Percentiles rank a stretch among this genome's conserved stretches.
Evolutionary conservation across 768 basidiomycete genomes (phyloP).

Genomic region (Kwoniella pini): DNA sequence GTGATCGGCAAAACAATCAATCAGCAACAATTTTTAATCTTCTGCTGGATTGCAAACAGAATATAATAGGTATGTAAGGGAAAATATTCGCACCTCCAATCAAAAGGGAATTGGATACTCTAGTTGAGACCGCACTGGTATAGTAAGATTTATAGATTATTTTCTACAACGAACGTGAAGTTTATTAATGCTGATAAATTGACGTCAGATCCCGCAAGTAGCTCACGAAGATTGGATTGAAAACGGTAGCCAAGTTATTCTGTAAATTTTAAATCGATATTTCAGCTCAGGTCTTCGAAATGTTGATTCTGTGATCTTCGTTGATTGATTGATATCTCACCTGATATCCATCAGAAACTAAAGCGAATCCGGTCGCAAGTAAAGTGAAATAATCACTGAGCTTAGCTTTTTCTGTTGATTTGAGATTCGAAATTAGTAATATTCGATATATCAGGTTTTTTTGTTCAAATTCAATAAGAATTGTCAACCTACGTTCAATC

Average conservation of each 20-base stretch:
- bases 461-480: not conserved
- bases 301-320: not conserved
- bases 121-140: slow-evolving; percentile 65
- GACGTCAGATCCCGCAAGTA: not conserved
- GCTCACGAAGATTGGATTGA: slow-evolving; percentile 40
- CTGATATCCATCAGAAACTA: slow-evolving; percentile 42
- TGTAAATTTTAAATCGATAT: not conserved
- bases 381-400: slow-evolving; percentile 39
- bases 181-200: not conserved
- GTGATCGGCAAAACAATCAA: not conserved
- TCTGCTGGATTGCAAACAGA: not conserved
- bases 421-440: not conserved
- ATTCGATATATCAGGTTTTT: too few relatives aligned
- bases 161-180: slow-evolving; percentile 57
- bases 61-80: slow-evolving; percentile 34
- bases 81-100: slow-evolving; percentile 67
- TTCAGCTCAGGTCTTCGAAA: too few relatives aligned
- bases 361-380: slow-evolving; percentile 36
- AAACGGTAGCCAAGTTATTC: slow-evolving; percentile 38
- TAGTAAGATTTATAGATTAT: slow-evolving; percentile 66
- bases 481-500: not conserved
- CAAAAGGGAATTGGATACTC: slow-evolving; percentile 69
- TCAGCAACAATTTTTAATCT: not conserved
- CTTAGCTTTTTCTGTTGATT: slow-evolving; percentile 17
- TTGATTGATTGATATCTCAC: slow-evolving; percentile 8